Evolutionary conservation across 2,329 filamentous ascomycete genomes (phyloP).

Genomic region (Colletotrichum australisinense): DNA sequence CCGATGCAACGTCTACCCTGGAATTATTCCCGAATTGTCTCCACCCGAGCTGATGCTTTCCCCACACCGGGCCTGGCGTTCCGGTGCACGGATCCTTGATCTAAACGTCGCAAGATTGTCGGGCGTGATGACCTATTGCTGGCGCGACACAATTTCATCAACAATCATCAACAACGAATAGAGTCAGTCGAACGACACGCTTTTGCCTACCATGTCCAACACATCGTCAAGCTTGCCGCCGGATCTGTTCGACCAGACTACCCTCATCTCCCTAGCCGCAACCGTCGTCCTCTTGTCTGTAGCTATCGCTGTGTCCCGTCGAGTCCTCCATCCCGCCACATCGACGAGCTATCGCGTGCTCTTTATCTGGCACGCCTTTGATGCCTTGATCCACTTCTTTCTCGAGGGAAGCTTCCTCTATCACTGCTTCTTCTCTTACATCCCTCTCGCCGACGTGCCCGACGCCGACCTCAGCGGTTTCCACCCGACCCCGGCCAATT

Average conservation of each 20-base stretch:
- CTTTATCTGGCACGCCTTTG: slow-evolving; percentile 95
- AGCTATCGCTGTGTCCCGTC: slow-evolving; percentile 62
- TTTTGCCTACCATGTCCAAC: slow-evolving; percentile 36
- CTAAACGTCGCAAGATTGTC: not conserved
- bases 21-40: too few relatives aligned
- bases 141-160: not conserved
- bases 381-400: slow-evolving; percentile 89
- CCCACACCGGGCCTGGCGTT: not conserved
- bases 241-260: slow-evolving; percentile 70
- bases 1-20: not conserved
- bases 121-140: not conserved
- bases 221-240: slow-evolving; percentile 53
- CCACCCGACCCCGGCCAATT: slow-evolving; percentile 64
- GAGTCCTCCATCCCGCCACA: slow-evolving; percentile 59
- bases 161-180: not conserved
- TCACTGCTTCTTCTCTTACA: slow-evolving; percentile 85
- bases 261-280: slow-evolving; percentile 67
- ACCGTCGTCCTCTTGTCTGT: slow-evolving; percentile 63
- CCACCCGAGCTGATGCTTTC: not conserved
- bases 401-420: slow-evolving; percentile 94
- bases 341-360: slow-evolving; percentile 75
- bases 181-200: not conserved
- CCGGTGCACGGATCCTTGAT: slow-evolving; percentile 17
- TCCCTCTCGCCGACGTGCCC: slow-evolving; percentile 48
- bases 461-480: slow-evolving; percentile 47